These are phyloP conservation scores for Paramarasmius palmivorus DNA, from an alignment of 1,284 basidiomycete species.

Conservation along the genomic window DNA sequence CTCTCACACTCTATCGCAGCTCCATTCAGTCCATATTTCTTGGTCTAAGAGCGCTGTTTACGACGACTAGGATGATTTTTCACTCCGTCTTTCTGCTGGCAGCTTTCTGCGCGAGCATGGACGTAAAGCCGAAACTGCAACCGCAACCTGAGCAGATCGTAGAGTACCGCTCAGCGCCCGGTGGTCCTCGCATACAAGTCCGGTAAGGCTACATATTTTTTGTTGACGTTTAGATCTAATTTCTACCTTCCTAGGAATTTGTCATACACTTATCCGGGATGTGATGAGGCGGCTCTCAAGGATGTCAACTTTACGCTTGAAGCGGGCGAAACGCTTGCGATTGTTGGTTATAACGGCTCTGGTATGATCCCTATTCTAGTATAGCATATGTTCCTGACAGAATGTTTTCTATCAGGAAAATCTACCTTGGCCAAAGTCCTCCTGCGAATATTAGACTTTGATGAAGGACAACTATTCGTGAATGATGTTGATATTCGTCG, in stretches of 20 bases:
- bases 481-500: conserved; percentile 68
- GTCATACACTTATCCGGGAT: conserved; percentile 77
- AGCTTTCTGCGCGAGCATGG: conserved; percentile 75
- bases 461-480: conserved; percentile 61
- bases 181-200: conserved; percentile 70
- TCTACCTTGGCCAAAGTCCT: conserved; percentile 40
- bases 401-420: conserved; percentile 15
- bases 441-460: conserved; percentile 72
- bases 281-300: conserved; percentile 59
- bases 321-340: conserved; percentile 76
- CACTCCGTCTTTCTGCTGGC: conserved; percentile 82
- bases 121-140: conserved; percentile 65
- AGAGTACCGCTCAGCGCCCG: conserved; percentile 43
- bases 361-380: conserved; percentile 42
- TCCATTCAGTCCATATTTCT: conserved; percentile 73
- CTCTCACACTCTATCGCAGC: conserved; percentile 73
- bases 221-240: conserved; percentile 2
- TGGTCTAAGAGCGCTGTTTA: conserved; percentile 59
- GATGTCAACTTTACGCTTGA: conserved; percentile 69
- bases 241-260: conserved; percentile 47
- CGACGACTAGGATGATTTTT: conserved; percentile 67
- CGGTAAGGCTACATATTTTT: conserved; percentile 42
- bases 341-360: conserved; percentile 82
- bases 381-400: conserved; percentile 7
- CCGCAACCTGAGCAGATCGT: conserved; percentile 52